A percentile compares a stretch with the other conserved stretches of the same genome.
Evolutionary conservation across 1,284 basidiomycete genomes (phyloP).

Genomic region (Blastosporella zonata): DNA sequence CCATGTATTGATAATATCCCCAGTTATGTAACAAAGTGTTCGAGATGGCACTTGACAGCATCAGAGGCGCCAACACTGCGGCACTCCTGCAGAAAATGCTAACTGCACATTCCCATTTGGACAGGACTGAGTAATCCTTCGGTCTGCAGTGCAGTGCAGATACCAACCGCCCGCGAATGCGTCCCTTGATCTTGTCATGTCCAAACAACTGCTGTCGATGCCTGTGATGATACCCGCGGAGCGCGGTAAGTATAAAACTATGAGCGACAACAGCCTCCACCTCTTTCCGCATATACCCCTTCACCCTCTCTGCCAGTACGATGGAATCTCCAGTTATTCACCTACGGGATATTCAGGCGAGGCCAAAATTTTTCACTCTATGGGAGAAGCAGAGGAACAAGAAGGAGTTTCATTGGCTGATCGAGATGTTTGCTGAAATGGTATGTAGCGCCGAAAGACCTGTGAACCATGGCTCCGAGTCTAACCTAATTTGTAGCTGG

Average conservation of each 20-base stretch:
- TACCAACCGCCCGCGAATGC: background rate
- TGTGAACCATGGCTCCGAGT: background rate
- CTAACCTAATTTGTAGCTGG: conserved; percentile 22
- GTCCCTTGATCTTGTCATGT: conserved; percentile 10
- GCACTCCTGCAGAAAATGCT: background rate
- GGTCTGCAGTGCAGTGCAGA: conserved; percentile 2
- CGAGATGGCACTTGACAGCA: background rate
- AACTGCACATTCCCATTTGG: conserved; percentile 9
- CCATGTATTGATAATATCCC: background rate
- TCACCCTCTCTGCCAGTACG: background rate
- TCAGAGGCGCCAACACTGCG: background rate
- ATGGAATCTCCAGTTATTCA: conserved; percentile 31
- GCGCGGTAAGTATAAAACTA: conserved; percentile 17
- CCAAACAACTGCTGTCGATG: background rate
- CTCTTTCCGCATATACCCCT: conserved; percentile 7
- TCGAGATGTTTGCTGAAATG: conserved; percentile 58
- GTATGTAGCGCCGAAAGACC: conserved; percentile 33
- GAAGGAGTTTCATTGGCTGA: conserved; percentile 45
- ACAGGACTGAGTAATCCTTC: conserved; percentile 11
- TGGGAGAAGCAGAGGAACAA: conserved; percentile 56
- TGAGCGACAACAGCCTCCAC: background rate
- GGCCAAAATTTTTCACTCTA: conserved; percentile 35
- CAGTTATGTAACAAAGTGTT: background rate
- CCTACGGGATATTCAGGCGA: conserved; percentile 39
- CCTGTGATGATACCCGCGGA: conserved; percentile 4